Evolutionary conservation across 2,329 filamentous ascomycete species (phyloP).

Genomic region (Aspergillus spinulosporus): DNA sequence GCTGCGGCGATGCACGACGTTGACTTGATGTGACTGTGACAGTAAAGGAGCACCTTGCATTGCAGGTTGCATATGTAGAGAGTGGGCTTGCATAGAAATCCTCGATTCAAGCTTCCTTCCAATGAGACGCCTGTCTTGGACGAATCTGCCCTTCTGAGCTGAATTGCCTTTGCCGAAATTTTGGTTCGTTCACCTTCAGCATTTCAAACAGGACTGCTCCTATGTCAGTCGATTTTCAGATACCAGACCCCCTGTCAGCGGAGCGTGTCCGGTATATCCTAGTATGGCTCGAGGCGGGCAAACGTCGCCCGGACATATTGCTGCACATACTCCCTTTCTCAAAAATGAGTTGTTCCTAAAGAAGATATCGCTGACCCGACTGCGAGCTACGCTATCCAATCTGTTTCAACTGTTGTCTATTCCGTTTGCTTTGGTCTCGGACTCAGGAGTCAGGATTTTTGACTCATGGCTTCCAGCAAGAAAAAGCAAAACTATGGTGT

Average conservation of each 20-base stretch:
- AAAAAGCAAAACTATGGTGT: no score
- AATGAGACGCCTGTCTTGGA: not conserved
- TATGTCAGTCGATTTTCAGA: not conserved
- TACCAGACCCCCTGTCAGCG: not conserved
- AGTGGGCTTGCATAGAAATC: slow-evolving; percentile 3
- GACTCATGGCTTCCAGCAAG: no score
- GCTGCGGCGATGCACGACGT: slow-evolving; percentile 6
- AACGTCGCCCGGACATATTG: not conserved
- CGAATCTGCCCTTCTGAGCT: slow-evolving; percentile 5
- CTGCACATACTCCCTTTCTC: not conserved
- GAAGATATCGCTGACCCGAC: not conserved
- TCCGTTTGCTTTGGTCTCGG: no score
- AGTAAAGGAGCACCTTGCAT: slow-evolving; percentile 5
- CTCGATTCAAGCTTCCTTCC: not conserved
- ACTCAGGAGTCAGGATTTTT: no score
- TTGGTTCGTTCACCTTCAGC: not conserved
- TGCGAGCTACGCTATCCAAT: no score
- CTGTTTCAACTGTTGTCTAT: no score
- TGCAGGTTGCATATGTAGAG: slow-evolving; percentile 6
- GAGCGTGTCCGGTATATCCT: not conserved
- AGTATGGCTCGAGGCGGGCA: not conserved
- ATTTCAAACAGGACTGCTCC: not conserved
- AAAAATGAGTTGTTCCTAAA: not conserved
- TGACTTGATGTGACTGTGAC: slow-evolving; percentile 1
- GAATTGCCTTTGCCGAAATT: not conserved